Percentiles rank a stretch among this genome's conserved stretches.
These are phyloP conservation scores for Phylloporus arenicola DNA, from an alignment of 768 basidiomycete genomes.

Conservation along the genomic window DNA sequence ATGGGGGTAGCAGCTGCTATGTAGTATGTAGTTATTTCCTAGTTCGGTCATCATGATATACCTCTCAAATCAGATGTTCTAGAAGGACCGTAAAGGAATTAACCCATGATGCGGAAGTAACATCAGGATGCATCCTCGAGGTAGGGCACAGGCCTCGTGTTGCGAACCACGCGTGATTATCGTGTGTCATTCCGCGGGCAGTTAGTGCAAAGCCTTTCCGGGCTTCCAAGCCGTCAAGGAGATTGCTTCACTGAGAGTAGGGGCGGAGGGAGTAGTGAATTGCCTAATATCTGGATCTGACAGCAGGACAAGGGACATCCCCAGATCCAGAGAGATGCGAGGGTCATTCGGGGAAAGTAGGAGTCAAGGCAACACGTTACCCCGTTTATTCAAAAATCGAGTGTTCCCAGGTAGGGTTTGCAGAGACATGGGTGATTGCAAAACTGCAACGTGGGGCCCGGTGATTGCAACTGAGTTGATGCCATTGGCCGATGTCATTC, in stretches of 20 bases:
- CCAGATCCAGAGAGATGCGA: too few species aligned
- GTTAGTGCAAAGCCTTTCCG: conserved; percentile 10
- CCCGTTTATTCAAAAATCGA: conserved; percentile 2
- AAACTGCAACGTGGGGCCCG: not conserved
- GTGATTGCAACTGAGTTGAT: conserved; percentile 1
- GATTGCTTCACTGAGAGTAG: conserved; percentile 2
- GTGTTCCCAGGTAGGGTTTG: not conserved
- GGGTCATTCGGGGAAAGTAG: not conserved
- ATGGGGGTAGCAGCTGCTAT: conserved; percentile 7
- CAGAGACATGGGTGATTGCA: not conserved
- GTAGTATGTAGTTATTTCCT: not conserved
- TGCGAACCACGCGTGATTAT: not conserved
- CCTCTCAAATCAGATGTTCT: not conserved
- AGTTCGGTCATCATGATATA: not conserved
- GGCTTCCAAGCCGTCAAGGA: conserved; percentile 4
- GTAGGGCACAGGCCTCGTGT: conserved; percentile 10
- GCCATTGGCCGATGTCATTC: conserved; percentile 4
- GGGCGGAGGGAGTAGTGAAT: not conserved
- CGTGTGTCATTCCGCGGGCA: conserved; percentile 24
- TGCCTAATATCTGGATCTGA: not conserved
- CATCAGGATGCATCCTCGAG: conserved; percentile 3
- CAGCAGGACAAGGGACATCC: too few species aligned
- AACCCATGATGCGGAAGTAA: not conserved
- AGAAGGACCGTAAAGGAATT: not conserved
- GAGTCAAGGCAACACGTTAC: conserved; percentile 7